These are phyloP conservation scores for Blastobotrys serpentis DNA, from an alignment of 1,139 yeast species.

Conservation along the genomic window DNA sequence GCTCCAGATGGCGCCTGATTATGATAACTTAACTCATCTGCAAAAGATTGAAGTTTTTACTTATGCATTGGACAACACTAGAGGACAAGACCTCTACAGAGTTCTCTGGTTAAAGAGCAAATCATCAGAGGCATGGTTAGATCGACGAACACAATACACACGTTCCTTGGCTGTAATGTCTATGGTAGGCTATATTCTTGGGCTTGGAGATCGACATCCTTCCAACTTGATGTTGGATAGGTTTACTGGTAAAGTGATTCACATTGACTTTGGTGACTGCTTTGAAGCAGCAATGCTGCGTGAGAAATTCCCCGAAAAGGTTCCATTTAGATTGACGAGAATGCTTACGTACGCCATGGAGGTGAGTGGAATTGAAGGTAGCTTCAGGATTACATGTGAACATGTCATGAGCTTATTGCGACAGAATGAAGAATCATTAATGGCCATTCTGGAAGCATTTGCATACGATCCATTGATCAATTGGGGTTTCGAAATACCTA, in stretches of 20 bases:
- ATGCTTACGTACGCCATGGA: constrained; percentile 99
- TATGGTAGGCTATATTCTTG: constrained; percentile 95
- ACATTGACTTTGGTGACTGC: constrained; percentile 98
- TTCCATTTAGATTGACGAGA: constrained; percentile 93
- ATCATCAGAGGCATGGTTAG: constrained; percentile 97
- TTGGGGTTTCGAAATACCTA: constrained; percentile 97
- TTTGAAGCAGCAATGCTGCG: constrained; percentile 96
- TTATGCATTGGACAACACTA: constrained; percentile 89
- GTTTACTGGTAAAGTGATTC: constrained; percentile 90
- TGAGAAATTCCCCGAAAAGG: constrained; percentile 97
- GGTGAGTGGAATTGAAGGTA: constrained; percentile 97
- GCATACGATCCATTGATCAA: constrained; percentile 98
- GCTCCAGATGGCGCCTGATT: constrained; percentile 98
- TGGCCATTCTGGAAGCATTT: constrained; percentile 98
- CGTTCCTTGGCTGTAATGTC: constrained; percentile 97
- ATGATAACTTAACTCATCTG: constrained; percentile 79
- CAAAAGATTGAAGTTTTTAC: constrained; percentile 97
- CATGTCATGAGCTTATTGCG: constrained; percentile 94
- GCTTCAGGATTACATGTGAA: constrained; percentile 93
- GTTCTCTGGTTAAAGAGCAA: constrained; percentile 95
- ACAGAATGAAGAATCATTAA: constrained; percentile 89
- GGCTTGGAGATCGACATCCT: constrained; percentile 97
- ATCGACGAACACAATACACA: constrained; percentile 93
- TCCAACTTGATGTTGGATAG: constrained; percentile 94
- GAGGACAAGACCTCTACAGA: constrained; percentile 94